These are phyloP conservation scores for Pythium chondricola DNA, from an alignment of 352 stramenopile genomes.

Conservation along the genomic window DNA sequence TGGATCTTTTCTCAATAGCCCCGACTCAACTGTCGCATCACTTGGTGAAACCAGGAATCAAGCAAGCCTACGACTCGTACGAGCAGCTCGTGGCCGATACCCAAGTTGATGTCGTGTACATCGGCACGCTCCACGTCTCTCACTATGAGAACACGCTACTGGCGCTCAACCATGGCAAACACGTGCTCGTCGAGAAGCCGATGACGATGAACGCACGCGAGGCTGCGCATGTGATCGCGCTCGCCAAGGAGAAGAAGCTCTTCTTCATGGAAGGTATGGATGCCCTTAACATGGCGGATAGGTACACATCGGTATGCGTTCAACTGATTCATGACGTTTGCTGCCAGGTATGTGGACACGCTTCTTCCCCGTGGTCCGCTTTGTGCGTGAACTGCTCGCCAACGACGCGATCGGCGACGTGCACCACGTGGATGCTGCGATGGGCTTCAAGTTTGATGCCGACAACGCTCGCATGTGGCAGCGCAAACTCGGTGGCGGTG, in stretches of 20 bases:
- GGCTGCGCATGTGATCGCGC: constrained; percentile 49
- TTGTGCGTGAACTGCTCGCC: constrained; percentile 51
- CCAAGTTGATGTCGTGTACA: constrained; percentile 89
- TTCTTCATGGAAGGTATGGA: constrained; percentile 73
- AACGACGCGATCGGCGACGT: constrained; percentile 58
- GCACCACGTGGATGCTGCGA: constrained; percentile 60
- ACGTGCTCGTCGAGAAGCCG: constrained; percentile 92
- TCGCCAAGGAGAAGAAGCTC: constrained; percentile 59
- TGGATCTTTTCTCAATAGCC: not conserved
- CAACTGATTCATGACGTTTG: too few species aligned
- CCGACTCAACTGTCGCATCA: too few species aligned
- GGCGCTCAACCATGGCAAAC: constrained; percentile 81
- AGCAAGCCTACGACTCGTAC: constrained; percentile 77
- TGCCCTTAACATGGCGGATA: too few species aligned
- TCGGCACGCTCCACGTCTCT: constrained; percentile 86
- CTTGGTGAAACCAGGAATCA: constrained; percentile 28
- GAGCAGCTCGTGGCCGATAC: constrained; percentile 72
- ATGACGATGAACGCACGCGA: constrained; percentile 85
- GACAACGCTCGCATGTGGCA: constrained; percentile 57
- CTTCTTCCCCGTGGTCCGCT: constrained; percentile 71
- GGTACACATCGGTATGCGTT: too few species aligned
- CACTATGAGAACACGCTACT: constrained; percentile 73
- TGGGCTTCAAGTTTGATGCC: constrained; percentile 48
- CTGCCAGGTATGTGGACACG: constrained; percentile 76
- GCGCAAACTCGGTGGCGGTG: constrained; percentile 64